Evolutionary conservation across 768 basidiomycete species (phyloP).

Genomic region (Imleria badia): DNA sequence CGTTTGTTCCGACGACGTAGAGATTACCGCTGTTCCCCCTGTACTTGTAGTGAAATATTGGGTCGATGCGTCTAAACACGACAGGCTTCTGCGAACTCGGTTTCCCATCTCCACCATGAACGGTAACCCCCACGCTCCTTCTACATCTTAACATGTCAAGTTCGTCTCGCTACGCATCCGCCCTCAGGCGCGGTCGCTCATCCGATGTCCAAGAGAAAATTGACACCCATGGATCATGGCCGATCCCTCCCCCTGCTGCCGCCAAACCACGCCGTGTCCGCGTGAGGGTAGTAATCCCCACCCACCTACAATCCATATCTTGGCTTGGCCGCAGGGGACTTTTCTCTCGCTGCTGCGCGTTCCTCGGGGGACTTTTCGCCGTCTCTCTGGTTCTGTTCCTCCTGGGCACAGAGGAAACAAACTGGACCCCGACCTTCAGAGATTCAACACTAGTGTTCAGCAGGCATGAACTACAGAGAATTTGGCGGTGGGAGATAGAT

Average conservation of each 20-base stretch:
- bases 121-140: neutral
- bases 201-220: constrained; percentile 41
- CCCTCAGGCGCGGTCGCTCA: constrained; percentile 20
- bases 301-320: constrained; percentile 38
- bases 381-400: constrained; percentile 43
- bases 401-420: constrained; percentile 44
- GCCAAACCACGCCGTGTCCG: constrained; percentile 56
- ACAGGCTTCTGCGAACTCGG: too few relatives aligned
- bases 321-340: constrained; percentile 56
- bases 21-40: constrained; percentile 6
- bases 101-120: neutral
- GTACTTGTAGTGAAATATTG: constrained; percentile 1
- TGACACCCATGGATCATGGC: constrained; percentile 41
- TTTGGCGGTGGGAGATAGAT: constrained; percentile 93
- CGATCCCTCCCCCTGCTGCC: constrained; percentile 48
- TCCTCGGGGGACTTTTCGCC: constrained; percentile 51
- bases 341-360: constrained; percentile 50
- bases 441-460: constrained; percentile 71
- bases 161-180: constrained; percentile 3
- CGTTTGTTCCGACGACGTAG: constrained; percentile 3
- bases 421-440: constrained; percentile 35
- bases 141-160: neutral
- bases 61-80: neutral
- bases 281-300: constrained; percentile 54
- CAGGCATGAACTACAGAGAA: constrained; percentile 70